Evolutionary conservation across 1,139 yeast species (phyloP), one percentile per base, ranked within the genome.

Genomic region (Taphrina sp.): DNA sequence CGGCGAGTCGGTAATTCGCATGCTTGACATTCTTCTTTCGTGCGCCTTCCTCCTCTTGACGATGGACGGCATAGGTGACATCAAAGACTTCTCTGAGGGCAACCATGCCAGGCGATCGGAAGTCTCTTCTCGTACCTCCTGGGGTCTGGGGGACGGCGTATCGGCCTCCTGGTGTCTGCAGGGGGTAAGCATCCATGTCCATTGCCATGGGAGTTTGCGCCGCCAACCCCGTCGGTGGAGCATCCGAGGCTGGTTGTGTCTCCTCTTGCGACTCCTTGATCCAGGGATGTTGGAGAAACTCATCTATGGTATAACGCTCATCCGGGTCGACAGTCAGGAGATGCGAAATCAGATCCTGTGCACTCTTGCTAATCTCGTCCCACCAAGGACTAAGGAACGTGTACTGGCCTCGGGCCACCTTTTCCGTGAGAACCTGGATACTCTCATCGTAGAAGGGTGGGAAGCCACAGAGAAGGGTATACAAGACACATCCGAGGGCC

Each of bases 391-490:
- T 74, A 58, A 90, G 73, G 68, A 89, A 90, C 14, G 85, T 83
- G 67, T 77, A 90, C 64, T 87, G 85, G 24, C 96, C 96, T 55
- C 76, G 76, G 10, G 94, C 81, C 41, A 90, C 95, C 68, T 89
- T 89, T 63, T 78, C 80, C 0, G 96, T 86, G 61, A 90, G 72
- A n/a, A 78, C 77, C 62, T 85, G 87, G 61, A 86, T 83, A 64
- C 83, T 80, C 63, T 89, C 96, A 68, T 90, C 96, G 70, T 87
- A 90, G 68, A 90, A 90, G 17, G 97, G 97, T 1, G 97, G 97
- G 70, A 90, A 90, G 3, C 97, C 97, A 72, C 96, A 89, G 46
- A 90, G 72, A 28, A 89, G 76, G 0, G 96, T 90, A 67, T 90
- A 90, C 60, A 90, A 70, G 5, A 90, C 94, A 70, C 97, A 90